These are phyloP conservation scores for Fusarium mangiferae DNA, from an alignment of 2,329 filamentous ascomycete species.

Conservation along the genomic window DNA sequence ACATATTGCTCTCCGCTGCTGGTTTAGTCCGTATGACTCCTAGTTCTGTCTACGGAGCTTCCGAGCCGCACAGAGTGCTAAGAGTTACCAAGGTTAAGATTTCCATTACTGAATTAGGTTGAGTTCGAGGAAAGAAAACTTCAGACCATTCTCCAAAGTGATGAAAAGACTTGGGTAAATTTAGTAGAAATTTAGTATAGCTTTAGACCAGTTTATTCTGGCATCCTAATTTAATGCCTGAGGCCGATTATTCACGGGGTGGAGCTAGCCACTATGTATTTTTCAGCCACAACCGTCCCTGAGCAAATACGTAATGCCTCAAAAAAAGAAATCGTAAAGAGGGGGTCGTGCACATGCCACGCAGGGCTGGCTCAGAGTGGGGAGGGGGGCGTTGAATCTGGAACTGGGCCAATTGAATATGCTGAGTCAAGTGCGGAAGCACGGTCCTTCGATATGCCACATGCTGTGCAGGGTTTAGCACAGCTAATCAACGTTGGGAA, in stretches of 20 bases:
- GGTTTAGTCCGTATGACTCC: not conserved
- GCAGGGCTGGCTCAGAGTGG: constrained; percentile 33
- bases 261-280: constrained; percentile 7
- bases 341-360: constrained; percentile 15
- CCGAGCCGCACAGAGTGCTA: not conserved
- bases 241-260: not conserved
- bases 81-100: not conserved
- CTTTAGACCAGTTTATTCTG: not conserved
- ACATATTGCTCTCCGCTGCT: not conserved
- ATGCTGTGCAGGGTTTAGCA: constrained; percentile 47
- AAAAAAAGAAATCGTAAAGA: not conserved
- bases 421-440: constrained; percentile 14
- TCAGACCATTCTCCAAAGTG: not conserved
- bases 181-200: not conserved
- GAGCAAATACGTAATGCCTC: constrained; percentile 21
- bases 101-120: not conserved
- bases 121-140: not conserved
- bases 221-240: not conserved
- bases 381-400: not conserved
- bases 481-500: not conserved
- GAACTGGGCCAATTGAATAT: not conserved
- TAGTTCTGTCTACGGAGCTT: not conserved
- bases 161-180: not conserved
- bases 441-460: constrained; percentile 41
- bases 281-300: constrained; percentile 15